Base-by-base conservation (phyloP, 768 basidiomycete genomes). In the Boletellus ananiceps region DNA sequence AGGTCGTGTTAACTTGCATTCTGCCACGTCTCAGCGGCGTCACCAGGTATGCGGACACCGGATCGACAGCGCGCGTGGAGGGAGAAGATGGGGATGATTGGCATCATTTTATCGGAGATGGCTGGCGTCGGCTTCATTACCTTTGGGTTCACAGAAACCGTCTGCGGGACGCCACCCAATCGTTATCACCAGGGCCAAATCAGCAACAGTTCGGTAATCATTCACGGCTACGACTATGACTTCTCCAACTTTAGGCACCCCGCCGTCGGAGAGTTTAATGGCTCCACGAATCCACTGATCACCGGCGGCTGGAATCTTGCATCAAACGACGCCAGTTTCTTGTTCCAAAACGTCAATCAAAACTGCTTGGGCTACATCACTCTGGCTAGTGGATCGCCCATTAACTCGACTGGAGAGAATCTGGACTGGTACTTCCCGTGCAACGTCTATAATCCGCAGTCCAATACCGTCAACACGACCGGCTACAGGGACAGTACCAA, bases 381-480 rank as follows among this genome's bases (percentile, higher is more conserved):
- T 4, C 81, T 83, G 55, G 79, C 88, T 6, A 57, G 74, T 25
- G 82, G 79, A 39, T 87, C 88, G 7, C 79, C 77, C 47, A 95
- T 97, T 59, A 74, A 81, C 4, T 79, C 81, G 31, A 77, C 64
- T 7, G 81, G 82, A 29, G 69, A 73, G 43, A 63, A 73, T 40
- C 68, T 93, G 59, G 88, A 90, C 54, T 98, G 94, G 94, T 97
- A 97, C 67, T 96, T 98, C 70, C 96, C 96, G 1, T 99, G 96
- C 76, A 98, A 99, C 62, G 70, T 95, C 39, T 86, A 76, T 72
- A 78, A 82, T 57, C 67, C 66, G n/a, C 93, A 94, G 75, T 74
- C 55, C 82, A 84, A 5, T 81, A 65, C 11, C 70, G 71, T 53
- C 3, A 94, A 97, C 65, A 54, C 77, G 23, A 88, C 88, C 1